phyloP scores from a whole-genome alignment of 768 basidiomycete species.

The Tremella yokohamensis region DNA sequence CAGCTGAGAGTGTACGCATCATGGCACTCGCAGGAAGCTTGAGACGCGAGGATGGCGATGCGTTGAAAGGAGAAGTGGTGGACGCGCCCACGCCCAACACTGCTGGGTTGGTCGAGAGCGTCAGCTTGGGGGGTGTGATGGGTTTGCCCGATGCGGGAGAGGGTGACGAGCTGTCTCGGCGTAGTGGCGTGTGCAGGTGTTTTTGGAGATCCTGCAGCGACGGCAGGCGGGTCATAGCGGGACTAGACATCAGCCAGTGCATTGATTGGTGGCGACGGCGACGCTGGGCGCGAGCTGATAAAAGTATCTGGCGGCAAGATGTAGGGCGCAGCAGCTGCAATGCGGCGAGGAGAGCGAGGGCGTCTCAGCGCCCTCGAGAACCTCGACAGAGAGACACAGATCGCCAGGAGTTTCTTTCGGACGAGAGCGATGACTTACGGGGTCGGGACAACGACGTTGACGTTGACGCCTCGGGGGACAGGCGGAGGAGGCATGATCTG shows the following conservation, averaged over 20 bases:
- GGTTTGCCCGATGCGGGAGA: slow-evolving; percentile 17
- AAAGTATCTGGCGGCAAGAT: neutral
- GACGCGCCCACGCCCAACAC: slow-evolving; percentile 3
- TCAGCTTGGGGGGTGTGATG: slow-evolving; percentile 11
- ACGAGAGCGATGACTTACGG: slow-evolving; percentile 1
- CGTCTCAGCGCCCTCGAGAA: neutral
- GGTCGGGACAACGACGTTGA: slow-evolving; percentile 4
- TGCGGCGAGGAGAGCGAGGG: neutral
- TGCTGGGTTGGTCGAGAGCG: slow-evolving; percentile 14
- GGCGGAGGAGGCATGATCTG: slow-evolving; percentile 16
- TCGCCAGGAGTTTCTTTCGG: neutral
- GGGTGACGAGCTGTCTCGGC: slow-evolving; percentile 8
- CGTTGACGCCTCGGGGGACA: slow-evolving; percentile 4
- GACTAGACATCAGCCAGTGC: slow-evolving; percentile 13
- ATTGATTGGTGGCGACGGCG: neutral
- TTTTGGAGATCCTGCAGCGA: slow-evolving; percentile 29
- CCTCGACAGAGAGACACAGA: neutral
- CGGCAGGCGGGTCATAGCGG: slow-evolving; percentile 36
- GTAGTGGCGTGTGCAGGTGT: slow-evolving; percentile 15
- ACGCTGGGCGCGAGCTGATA: neutral
- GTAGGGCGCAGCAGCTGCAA: neutral
- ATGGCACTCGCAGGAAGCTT: slow-evolving; percentile 37
- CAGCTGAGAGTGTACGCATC: slow-evolving; percentile 24
- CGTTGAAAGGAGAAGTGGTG: neutral
- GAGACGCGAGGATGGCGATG: slow-evolving; percentile 23